phyloP scores from a whole-genome alignment of 2,329 filamentous ascomycete species.

The Claviceps pazoutovae region DNA sequence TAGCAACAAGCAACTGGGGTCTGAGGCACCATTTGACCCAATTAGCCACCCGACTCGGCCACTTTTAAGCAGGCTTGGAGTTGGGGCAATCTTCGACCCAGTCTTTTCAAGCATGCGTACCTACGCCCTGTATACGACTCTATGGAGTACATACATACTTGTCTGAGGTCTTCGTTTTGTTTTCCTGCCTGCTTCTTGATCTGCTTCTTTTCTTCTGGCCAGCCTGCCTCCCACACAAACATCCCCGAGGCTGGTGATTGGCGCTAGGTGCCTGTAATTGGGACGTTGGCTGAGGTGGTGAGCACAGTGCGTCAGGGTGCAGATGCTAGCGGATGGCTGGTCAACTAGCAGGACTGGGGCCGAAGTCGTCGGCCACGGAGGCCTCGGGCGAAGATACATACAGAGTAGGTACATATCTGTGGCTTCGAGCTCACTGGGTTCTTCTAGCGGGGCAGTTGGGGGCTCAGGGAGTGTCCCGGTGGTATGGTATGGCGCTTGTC shows the following conservation, averaged over 20 bases:
- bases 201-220: too few species aligned
- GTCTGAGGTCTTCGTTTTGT: not conserved
- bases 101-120: not conserved
- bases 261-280: not conserved
- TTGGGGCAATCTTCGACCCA: not conserved
- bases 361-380: not conserved
- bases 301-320: not conserved
- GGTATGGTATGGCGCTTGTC: not conserved
- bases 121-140: too few species aligned
- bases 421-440: not conserved
- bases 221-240: too few species aligned
- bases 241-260: not conserved
- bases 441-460: not conserved
- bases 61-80: not conserved
- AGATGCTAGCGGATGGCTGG: not conserved
- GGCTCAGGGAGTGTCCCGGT: not conserved
- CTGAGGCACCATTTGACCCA: not conserved
- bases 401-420: not conserved
- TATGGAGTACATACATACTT: too few species aligned
- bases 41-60: not conserved
- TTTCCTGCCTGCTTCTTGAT: too few species aligned
- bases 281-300: not conserved
- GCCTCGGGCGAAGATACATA: not conserved
- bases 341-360: not conserved
- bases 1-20: not conserved